Evolutionary conservation across 192 early-diverging fungal genomes (phyloP).

Genomic region (Coemansia sp.): DNA sequence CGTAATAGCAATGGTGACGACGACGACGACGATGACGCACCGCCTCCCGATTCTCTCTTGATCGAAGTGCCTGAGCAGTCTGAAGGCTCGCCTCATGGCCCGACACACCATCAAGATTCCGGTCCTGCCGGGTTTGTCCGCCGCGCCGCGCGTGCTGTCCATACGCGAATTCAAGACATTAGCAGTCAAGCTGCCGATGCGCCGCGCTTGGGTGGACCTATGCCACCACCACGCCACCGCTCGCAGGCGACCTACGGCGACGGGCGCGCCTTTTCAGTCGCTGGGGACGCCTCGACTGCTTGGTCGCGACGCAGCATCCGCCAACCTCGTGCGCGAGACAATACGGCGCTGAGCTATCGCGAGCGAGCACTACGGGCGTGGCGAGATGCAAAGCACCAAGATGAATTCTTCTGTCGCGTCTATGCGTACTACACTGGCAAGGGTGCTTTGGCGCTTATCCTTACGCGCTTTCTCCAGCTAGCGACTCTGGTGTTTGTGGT

Average conservation of each 20-base stretch:
- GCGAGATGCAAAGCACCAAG: conserved; percentile 83
- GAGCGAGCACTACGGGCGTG: conserved; percentile 79
- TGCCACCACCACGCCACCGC: conserved; percentile 42
- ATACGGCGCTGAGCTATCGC: conserved; percentile 28
- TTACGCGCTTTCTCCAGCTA: conserved; percentile 76
- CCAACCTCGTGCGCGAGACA: conserved; percentile 11
- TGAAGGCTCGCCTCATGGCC: not conserved
- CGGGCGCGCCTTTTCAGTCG: conserved; percentile 27
- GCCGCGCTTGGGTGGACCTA: conserved; percentile 32
- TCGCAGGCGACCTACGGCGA: conserved; percentile 27
- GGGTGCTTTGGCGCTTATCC: conserved; percentile 80
- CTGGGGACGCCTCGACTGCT: conserved; percentile 19
- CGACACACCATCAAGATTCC: not conserved
- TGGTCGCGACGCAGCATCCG: conserved; percentile 22
- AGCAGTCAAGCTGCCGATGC: conserved; percentile 38
- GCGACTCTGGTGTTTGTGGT: conserved; percentile 89
- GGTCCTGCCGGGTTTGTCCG: conserved; percentile 40
- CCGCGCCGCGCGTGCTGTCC: conserved; percentile 46
- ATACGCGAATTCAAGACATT: conserved; percentile 45
- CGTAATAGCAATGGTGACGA: not conserved
- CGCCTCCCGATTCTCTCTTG: conserved; percentile 44
- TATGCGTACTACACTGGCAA: conserved; percentile 91
- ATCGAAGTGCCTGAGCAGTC: conserved; percentile 31
- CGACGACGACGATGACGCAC: conserved; percentile 30
- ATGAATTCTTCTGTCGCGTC: conserved; percentile 76